These are phyloP conservation scores for Plasmodium sp. DNA, from an alignment of 169 alveolate genomes.

Conservation along the genomic window DNA sequence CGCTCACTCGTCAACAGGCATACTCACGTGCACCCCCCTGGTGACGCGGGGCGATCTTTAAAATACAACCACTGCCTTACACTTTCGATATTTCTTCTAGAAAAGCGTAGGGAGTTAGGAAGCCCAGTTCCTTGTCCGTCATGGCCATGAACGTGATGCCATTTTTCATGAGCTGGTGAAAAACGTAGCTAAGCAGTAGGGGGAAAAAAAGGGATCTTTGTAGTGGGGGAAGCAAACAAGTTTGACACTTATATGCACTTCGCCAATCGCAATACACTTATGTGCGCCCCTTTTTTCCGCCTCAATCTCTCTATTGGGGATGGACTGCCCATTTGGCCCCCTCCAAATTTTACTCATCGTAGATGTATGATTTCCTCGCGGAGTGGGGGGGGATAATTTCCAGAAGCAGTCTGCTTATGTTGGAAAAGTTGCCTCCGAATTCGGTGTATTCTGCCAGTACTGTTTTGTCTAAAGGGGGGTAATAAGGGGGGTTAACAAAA, in stretches of 20 bases:
- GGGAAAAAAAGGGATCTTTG: background rate
- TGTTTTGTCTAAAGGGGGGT: conserved; percentile 33
- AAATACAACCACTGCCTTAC: conserved; percentile 1
- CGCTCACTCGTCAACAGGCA: background rate
- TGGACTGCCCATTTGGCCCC: background rate
- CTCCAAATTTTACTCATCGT: conserved; percentile 46
- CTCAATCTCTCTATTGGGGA: background rate
- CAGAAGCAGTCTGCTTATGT: conserved; percentile 66
- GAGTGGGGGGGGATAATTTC: conserved; percentile 73
- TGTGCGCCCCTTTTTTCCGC: background rate
- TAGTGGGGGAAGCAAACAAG: background rate
- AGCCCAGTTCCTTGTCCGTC: conserved; percentile 71
- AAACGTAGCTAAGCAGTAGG: conserved; percentile 67
- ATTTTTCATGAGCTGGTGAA: conserved; percentile 73
- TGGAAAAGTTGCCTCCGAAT: conserved; percentile 72
- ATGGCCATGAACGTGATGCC: conserved; percentile 73
- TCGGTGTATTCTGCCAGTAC: conserved; percentile 73
- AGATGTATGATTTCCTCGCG: conserved; percentile 65
- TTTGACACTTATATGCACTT: background rate
- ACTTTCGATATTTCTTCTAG: conserved; percentile 71
- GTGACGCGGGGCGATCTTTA: background rate
- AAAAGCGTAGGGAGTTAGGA: conserved; percentile 65
- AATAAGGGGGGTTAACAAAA: background rate
- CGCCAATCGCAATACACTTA: background rate
- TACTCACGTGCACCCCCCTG: background rate